phyloP scores from a whole-genome alignment of 2,329 filamentous ascomycete species.

The Torrubiella hemipterigena region DNA sequence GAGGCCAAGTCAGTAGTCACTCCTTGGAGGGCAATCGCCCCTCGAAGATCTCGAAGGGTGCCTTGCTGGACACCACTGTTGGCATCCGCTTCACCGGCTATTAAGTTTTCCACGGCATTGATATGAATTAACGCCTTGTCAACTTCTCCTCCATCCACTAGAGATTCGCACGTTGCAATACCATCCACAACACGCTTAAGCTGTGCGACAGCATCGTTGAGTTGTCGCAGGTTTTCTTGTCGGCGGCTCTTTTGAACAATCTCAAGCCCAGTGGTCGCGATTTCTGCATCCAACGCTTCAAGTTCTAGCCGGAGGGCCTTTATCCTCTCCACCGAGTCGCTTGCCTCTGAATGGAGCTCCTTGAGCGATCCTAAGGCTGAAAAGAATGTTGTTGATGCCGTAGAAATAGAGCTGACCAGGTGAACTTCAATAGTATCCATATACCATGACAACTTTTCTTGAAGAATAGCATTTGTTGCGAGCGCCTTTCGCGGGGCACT shows the following conservation, averaged over 20 bases:
- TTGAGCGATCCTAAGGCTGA: conserved; percentile 82
- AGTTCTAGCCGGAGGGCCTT: conserved; percentile 71
- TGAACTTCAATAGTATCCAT: conserved; percentile 99
- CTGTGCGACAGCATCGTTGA: conserved; percentile 75
- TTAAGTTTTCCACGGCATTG: conserved; percentile 65
- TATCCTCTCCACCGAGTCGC: conserved; percentile 81
- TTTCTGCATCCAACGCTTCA: conserved; percentile 69
- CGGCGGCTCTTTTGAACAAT: conserved; percentile 74
- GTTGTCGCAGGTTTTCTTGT: conserved; percentile 70
- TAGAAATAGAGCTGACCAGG: conserved; percentile 89
- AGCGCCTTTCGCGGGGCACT: conserved; percentile 65
- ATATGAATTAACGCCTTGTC: conserved; percentile 70
- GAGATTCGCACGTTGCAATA: conserved; percentile 62
- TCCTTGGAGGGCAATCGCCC: conserved; percentile 67
- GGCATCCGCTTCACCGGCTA: conserved; percentile 51
- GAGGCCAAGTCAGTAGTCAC: conserved; percentile 66
- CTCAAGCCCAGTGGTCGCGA: conserved; percentile 73
- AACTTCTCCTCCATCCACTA: conserved; percentile 75
- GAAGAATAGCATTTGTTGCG: conserved; percentile 90
- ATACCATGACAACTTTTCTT: conserved; percentile 98
- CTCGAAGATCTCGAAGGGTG: conserved; percentile 62
- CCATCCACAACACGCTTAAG: conserved; percentile 66
- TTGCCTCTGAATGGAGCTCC: conserved; percentile 83
- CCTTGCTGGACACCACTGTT: conserved; percentile 18
- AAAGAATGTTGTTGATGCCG: conserved; percentile 92